Evolutionary conservation across 2,329 filamentous ascomycete species (phyloP).

Genomic region (Chaetothyriales sp.): DNA sequence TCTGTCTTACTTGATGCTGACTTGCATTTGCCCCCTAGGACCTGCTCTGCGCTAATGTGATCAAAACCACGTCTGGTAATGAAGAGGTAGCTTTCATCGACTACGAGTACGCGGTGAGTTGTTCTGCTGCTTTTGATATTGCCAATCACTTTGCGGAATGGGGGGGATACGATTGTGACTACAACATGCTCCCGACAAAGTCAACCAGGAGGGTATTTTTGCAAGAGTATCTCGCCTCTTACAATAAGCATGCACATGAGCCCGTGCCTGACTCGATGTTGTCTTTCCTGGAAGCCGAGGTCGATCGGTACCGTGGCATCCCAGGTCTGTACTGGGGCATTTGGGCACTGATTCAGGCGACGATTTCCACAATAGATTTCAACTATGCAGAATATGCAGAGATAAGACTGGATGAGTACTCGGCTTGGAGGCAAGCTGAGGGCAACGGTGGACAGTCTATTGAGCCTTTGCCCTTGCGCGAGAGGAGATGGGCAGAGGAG

Average conservation of each 20-base stretch:
- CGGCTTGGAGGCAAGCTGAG: conserved; percentile 68
- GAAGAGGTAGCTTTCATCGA: conserved; percentile 72
- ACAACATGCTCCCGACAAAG: conserved; percentile 62
- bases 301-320: conserved; percentile 74
- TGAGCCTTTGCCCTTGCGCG: conserved; percentile 49
- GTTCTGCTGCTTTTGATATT: conserved; percentile 88
- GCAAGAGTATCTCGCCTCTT: conserved; percentile 63
- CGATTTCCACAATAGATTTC: conserved; percentile 89
- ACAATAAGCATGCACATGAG: conserved; percentile 41
- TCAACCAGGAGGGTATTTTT: conserved; percentile 68
- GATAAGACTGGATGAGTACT: conserved; percentile 74
- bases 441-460: conserved; percentile 43
- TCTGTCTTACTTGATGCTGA: conserved; percentile 7
- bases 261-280: conserved; percentile 35
- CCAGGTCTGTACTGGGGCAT: conserved; percentile 83
- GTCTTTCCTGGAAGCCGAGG: conserved; percentile 57
- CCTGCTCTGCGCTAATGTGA: conserved; percentile 89
- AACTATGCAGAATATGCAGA: conserved; percentile 91
- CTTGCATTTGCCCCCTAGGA: conserved; percentile 34
- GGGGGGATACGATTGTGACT: conserved; percentile 94
- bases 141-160: conserved; percentile 98
- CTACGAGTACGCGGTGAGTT: conserved; percentile 93
- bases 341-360: conserved; percentile 88
- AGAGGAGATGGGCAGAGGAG: conserved; percentile 62
- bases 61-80: conserved; percentile 35